Base-by-base conservation (phyloP, 306 rosid genomes). In the Oxytropis ochrocephala region DNA sequence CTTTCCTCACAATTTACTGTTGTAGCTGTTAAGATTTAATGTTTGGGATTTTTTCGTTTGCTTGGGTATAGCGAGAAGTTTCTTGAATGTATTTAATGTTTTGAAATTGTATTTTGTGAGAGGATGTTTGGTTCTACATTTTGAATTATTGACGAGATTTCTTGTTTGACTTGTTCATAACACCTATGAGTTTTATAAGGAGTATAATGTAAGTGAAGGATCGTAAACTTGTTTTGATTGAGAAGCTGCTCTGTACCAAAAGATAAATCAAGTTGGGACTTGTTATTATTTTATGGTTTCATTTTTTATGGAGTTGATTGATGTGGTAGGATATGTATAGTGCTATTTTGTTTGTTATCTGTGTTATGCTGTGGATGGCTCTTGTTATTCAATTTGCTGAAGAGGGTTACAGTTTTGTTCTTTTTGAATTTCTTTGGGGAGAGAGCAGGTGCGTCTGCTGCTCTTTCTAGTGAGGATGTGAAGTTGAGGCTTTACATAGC, bases 331-430 rank as follows among this genome's bases (percentile, higher is more conserved):
- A 52, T 68, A 36, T 36, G 52, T 49, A 48, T 30, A 32, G 7
- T 38, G 62, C 49, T 24, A 24, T 38, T 50, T n/a, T 56, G 55
- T 56, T 47, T 18, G 3, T 11, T 63, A 27, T 42, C 54, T 54
- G 21, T 29, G 47, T 14, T 46, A 7, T 33, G 51, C 44, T 12
- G 67, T 54, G 42, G 21, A 54, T 56, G 51, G 7, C 17, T 61
- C 18, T 66, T 66, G 51, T 17, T 65, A 13, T 44, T 47, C 19
- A 56, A 27, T 56, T 58, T 58, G 64, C 42, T 67, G 21, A 75
- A 38, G 74, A 70, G 52, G 24, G 39, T 16, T 48, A 16, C 2
- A 14, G 24, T 42, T 55, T 30, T 30, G 21, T 56, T 27, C 0
- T 63, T 67, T 44, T 43, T 29, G 7, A 16, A 49, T 49, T 6